Base-by-base conservation (phyloP, 306 rosid species). In the Oxytropis ochrocephala region DNA sequence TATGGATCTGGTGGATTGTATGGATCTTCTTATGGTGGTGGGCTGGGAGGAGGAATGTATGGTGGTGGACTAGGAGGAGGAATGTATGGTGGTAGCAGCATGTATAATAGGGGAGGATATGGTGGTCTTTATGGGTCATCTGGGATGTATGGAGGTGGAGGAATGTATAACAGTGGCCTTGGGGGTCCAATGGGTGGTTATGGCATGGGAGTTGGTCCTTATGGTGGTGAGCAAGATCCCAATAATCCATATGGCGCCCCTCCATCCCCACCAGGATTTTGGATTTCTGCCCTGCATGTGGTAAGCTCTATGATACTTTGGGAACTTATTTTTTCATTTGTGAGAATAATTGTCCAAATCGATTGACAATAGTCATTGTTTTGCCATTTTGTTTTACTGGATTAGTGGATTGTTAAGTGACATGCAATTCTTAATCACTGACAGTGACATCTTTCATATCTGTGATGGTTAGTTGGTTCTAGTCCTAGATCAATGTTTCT, bases 51-150 rank as follows among this genome's bases (percentile, higher is more conserved):
- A 67, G 95, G 98, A 49, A 6, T 60, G 84, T 84, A 90, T 77
- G 95, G 98, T 11, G 89, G 98, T n/a, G 89, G n/a, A n/a, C n/a
- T n/a, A n/a, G n/a, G n/a, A n/a, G n/a, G 95, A 12, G 96, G 96
- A 54, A 75, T 85, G 91, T 90, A 90, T 72, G 96, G 97, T 12
- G 96, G 97, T 12, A 90, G 80, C 85, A 86, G 83, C 78, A 82
- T 88, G 96, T 72, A 84, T 61, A 84, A 82, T 43, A 80, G 94
- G 75, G 87, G 92, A 72, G 96, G 98, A 63, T 78, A 72, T 32
- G 84, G 86, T 19, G 96, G 96, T 43, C 78, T 84, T 46, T 81
- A 89, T 55, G 98, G 98, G 50, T 88, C 96, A 14, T 83, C 96
- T 53, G 94, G 98, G 67, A 81, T 82, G 93, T 88, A 90, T 69